Conservation (phyloP, 1,139 yeast species). For the Saccharomycopsis hybrid region DNA sequence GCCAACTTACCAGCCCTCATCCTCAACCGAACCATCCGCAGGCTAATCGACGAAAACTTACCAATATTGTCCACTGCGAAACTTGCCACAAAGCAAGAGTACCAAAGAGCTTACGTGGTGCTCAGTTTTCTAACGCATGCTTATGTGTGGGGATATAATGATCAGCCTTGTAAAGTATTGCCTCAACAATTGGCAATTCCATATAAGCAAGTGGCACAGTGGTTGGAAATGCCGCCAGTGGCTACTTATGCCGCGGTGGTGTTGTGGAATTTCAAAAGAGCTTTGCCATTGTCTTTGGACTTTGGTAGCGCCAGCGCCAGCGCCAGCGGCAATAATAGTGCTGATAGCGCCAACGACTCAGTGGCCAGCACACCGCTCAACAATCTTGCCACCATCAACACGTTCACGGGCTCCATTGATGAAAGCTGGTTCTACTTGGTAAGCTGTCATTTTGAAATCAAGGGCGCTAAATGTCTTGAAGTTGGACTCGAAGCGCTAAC, state of each 20-base stretch:
- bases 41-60: conserved; percentile 47
- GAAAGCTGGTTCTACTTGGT: conserved; percentile 93
- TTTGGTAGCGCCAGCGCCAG: no score
- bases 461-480: conserved; percentile 62
- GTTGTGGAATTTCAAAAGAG: conserved; percentile 77
- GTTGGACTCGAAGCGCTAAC: conserved; percentile 58
- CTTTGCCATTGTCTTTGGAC: conserved; percentile 40
- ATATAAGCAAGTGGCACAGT: conserved; percentile 49
- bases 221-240: conserved; percentile 72
- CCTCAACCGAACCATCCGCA: conserved; percentile 55
- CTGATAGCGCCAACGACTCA: conserved; percentile 25
- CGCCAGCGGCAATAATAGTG: conserved; percentile 26
- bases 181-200: conserved; percentile 72
- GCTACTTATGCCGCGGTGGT: conserved; percentile 85
- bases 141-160: conserved; percentile 78
- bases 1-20: conserved; percentile 65
- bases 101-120: conserved; percentile 73
- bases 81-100: conserved; percentile 41
- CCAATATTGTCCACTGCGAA: conserved; percentile 45
- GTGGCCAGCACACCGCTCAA: conserved; percentile 43
- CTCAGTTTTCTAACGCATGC: conserved; percentile 80
- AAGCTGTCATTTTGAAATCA: conserved; percentile 77
- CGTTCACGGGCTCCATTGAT: conserved; percentile 86
- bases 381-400: conserved; percentile 70
- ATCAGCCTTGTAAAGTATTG: conserved; percentile 50